Base-by-base conservation (phyloP, 108 stramenopile genomes). In the Cyclotella cryptica region DNA sequence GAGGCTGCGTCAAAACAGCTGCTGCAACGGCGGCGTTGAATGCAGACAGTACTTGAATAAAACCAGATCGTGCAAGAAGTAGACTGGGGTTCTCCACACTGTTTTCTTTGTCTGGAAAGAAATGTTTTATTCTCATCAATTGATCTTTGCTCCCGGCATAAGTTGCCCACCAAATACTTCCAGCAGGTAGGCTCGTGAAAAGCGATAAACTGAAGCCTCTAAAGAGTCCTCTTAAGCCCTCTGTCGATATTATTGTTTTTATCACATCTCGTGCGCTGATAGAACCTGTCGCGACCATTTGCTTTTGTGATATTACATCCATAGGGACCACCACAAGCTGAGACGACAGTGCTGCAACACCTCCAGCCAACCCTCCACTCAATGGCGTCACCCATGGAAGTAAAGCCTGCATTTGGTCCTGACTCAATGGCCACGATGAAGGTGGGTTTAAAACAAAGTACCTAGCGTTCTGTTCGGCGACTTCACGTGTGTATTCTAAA, bases 221-320 rank as follows among this genome's bases (percentile, higher is more conserved):
- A 58, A 72, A 87, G 3, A 87, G 39, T 18, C 84, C 84, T 61
- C 65, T 57, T 28, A 26, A 66, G 43, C 86, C 86, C 47, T 81
- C 78, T 10, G 52, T 47, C 19, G 27, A 30, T 41, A 86, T 51
- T 35, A 84, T 71, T 46, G 79, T 21, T 47, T 65, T 71, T 17
- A 57, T 63, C 0, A 86, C 83, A 14, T 63, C 49, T 14, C 53
- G 3, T 21, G 80, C 79, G 66, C 76, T 81, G 45, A 65, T 41
- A 3, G 69, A 40, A 51, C 59, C 42, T 27, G 78, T 73, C 74
- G 79, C 74, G 0, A 88, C 74, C 82, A 88, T 88, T 80, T 80
- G 74, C 43, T 74, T 80, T 71, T 88, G 87, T 17, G 85, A 84
- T 49, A 88, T 77, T 1, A 88, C 83, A 72, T 88, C 87, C 87